These are phyloP conservation scores for Allantophomopsis cytisporea DNA, from an alignment of 2,329 filamentous ascomycete species.

Conservation along the genomic window DNA sequence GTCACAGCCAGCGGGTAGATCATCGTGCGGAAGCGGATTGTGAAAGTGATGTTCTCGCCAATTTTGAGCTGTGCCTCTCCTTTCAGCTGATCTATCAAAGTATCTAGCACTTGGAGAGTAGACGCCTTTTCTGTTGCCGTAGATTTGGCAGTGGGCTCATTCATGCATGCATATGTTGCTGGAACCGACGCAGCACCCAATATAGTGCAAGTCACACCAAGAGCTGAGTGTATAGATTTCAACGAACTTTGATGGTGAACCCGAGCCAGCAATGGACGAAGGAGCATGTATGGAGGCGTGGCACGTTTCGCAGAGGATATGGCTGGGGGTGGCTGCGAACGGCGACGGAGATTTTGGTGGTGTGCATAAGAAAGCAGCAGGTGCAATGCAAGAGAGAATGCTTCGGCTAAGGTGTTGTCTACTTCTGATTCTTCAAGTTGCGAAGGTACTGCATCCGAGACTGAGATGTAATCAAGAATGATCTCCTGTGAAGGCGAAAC, in stretches of 20 bases:
- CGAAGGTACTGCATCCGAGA: slow-evolving; percentile 29
- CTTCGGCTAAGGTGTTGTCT: slow-evolving; percentile 45
- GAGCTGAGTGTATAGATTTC: slow-evolving; percentile 7
- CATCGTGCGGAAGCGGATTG: slow-evolving; percentile 18
- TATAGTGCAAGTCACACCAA: slow-evolving; percentile 10
- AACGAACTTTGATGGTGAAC: slow-evolving; percentile 14
- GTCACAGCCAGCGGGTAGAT: slow-evolving; percentile 2
- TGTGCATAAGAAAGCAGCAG: slow-evolving; percentile 72
- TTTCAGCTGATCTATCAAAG: slow-evolving; percentile 26
- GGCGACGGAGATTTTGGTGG: slow-evolving; percentile 55
- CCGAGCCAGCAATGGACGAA: slow-evolving; percentile 35
- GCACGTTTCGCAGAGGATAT: slow-evolving; percentile 31
- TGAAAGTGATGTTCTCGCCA: slow-evolving; percentile 16
- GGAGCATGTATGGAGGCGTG: slow-evolving; percentile 36
- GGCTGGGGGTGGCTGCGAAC: slow-evolving; percentile 50
- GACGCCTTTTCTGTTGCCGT: slow-evolving; percentile 11
- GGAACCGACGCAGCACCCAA: slow-evolving; percentile 10
- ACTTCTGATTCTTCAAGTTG: slow-evolving; percentile 11
- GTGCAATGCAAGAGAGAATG: slow-evolving; percentile 52
- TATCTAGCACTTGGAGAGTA: slow-evolving; percentile 23
- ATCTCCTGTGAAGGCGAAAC: slow-evolving; percentile 41
- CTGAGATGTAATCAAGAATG: slow-evolving; percentile 51
- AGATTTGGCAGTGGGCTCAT: slow-evolving; percentile 7
- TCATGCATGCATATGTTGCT: slow-evolving; percentile 6
- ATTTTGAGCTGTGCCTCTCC: slow-evolving; percentile 25